Evolutionary conservation across 2,329 filamentous ascomycete species (phyloP).

Genomic region (Botrytis medusae): DNA sequence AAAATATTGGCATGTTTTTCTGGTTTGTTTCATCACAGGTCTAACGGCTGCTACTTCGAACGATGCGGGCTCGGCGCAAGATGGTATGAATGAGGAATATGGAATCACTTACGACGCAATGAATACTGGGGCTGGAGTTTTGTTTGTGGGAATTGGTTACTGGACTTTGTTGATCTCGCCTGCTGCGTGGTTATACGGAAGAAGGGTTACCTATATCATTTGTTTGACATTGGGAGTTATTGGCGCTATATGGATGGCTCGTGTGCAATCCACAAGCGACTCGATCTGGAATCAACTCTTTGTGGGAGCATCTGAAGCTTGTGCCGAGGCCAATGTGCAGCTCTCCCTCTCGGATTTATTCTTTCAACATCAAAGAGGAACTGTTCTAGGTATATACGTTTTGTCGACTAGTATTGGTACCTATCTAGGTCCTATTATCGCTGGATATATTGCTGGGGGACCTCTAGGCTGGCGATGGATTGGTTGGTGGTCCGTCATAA

Average conservation of each 20-base stretch:
- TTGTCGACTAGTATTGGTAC: conserved; percentile 56
- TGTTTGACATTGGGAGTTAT: conserved; percentile 50
- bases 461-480: conserved; percentile 56
- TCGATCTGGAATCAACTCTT: conserved; percentile 58
- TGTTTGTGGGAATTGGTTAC: conserved; percentile 57
- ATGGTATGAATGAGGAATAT: conserved; percentile 51
- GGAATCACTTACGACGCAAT: conserved; percentile 53
- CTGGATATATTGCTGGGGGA: conserved; percentile 50
- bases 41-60: conserved; percentile 58
- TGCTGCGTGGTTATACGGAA: conserved; percentile 54
- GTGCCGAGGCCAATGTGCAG: conserved; percentile 56
- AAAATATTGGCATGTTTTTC: conserved; percentile 51
- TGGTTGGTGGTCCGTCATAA: conserved; percentile 51
- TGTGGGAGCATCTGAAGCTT: conserved; percentile 56
- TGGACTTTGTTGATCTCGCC: conserved; percentile 55
- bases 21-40: conserved; percentile 54
- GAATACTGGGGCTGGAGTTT: conserved; percentile 57
- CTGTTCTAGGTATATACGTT: conserved; percentile 55
- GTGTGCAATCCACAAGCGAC: conserved; percentile 45
- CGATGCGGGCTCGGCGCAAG: conserved; percentile 52
- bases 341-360: conserved; percentile 58
- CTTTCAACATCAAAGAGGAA: conserved; percentile 57
- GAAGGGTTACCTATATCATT: conserved; percentile 54
- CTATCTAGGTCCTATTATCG: conserved; percentile 54
- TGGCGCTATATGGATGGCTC: conserved; percentile 55